phyloP scores from a whole-genome alignment of 2,329 filamentous ascomycete genomes.

The Cadophora luteo-olivacea region DNA sequence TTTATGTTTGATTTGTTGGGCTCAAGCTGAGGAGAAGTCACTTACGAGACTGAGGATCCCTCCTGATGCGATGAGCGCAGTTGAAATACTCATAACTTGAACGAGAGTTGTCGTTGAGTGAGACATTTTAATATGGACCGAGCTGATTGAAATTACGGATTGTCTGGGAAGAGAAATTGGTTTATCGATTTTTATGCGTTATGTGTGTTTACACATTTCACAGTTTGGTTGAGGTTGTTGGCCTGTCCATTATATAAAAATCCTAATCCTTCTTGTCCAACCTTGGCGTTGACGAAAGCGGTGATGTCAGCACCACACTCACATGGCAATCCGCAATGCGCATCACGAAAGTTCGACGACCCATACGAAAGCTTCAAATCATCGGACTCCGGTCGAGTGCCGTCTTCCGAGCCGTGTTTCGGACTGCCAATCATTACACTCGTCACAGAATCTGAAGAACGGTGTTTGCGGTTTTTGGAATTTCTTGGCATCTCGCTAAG shows the following conservation, averaged over 20 bases:
- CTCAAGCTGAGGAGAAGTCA: background rate
- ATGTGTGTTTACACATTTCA: background rate
- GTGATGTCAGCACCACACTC: background rate
- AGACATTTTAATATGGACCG: background rate
- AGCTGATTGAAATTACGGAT: background rate
- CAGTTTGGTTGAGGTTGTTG: background rate
- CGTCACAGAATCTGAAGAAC: background rate
- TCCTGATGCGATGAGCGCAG: constrained; percentile 13
- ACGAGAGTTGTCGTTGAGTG: background rate
- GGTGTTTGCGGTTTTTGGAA: constrained; percentile 15
- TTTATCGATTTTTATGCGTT: background rate
- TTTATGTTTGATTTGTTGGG: background rate
- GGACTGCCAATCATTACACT: background rate
- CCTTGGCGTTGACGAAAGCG: background rate
- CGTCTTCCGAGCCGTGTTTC: background rate
- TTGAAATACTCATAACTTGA: constrained; percentile 9
- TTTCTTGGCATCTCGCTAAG: background rate
- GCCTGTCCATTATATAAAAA: background rate
- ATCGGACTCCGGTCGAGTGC: background rate
- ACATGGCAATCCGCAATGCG: background rate
- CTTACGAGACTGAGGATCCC: background rate
- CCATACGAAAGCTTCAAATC: background rate
- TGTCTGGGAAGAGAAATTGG: background rate
- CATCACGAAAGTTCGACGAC: background rate
- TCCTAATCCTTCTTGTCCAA: background rate